A percentile compares a stretch with the other conserved stretches of the same genome.
These are phyloP conservation scores for Diddensiella transvaalensis DNA, from an alignment of 805 yeast species.

Conservation along the genomic window DNA sequence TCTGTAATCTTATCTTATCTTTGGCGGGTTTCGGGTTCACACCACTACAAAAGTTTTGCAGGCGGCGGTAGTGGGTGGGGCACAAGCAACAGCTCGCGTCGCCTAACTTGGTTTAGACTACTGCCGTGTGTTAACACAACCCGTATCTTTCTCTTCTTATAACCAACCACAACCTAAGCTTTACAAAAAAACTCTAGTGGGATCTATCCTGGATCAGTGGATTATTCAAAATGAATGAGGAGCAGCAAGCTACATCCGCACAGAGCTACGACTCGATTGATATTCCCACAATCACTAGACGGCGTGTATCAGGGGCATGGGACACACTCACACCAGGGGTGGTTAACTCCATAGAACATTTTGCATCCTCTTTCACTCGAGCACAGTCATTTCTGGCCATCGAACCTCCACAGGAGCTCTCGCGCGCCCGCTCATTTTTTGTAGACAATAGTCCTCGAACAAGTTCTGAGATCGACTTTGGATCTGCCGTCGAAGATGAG, in stretches of 20 bases:
- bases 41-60: too few species aligned
- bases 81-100: too few species aligned
- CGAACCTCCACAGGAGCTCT: conserved; percentile 38
- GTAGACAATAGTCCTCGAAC: conserved; percentile 36
- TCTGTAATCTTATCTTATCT: background rate
- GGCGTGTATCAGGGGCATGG: background rate
- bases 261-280: background rate
- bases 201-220: background rate
- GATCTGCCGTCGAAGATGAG: conserved; percentile 14
- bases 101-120: too few species aligned
- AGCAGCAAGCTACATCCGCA: background rate
- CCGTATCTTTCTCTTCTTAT: too few species aligned
- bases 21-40: too few species aligned
- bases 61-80: too few species aligned
- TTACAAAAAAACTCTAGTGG: background rate
- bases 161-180: background rate
- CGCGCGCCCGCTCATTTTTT: conserved; percentile 56
- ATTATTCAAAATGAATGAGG: too few species aligned
- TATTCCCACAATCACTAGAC: background rate
- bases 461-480: conserved; percentile 4
- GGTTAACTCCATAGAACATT: conserved; percentile 64
- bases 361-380: conserved; percentile 74
- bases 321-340: background rate
- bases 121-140: too few species aligned
- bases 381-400: conserved; percentile 70